Base-by-base conservation (phyloP, 2,329 filamentous ascomycete genomes). In the Septoria petroselini region DNA sequence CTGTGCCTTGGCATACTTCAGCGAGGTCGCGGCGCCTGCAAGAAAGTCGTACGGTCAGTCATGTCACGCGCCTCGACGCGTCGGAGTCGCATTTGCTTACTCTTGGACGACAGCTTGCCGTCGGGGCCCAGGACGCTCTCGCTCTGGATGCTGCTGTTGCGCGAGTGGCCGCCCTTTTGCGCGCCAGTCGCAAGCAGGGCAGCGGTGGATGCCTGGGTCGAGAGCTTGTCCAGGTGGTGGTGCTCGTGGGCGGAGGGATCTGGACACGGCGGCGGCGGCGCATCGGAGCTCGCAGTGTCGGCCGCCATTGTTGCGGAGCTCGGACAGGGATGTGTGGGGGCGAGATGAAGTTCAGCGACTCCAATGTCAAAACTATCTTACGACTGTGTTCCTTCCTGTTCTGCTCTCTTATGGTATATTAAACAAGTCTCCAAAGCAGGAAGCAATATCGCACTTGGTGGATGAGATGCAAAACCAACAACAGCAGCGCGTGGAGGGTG, bases 1-100 rank as follows among this genome's bases (percentile, higher is more conserved):
- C 63, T 82, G 76, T 35, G 86, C 80, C 62, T 81, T 78, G 52
- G 86, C 86, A 73, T 89, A 86, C 67, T 83, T 85, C 52, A 90
- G 73, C 45, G 78, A 81, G 41, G 78, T 70, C 15, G 80, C 79
- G 45, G 80, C 80, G 58, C 80, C 80, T 82, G 54, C n/a, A 14
- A 41, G 41, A n/a, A n/a, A 19, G 40, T 37, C 14, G 25, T 34
- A 3, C 14, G 30, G 29, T 44, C 21, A 44, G 35, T 38, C n/a
- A n/a, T n/a, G 35, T 19, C 38, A 39, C 35, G 39, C 19, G 23
- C 18, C 35, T 14, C 11, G 14, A 31, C 21, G n/a, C 15, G 48
- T 3, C 7, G 35, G 44, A 52, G 14, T 38, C 37, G 12, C 31
- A 5, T 34, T 14, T 1, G 69, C 76, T 64, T 65, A 81, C 80